Conservation (phyloP, 306 rosid genomes). For the Fagus sylvatica region DNA sequence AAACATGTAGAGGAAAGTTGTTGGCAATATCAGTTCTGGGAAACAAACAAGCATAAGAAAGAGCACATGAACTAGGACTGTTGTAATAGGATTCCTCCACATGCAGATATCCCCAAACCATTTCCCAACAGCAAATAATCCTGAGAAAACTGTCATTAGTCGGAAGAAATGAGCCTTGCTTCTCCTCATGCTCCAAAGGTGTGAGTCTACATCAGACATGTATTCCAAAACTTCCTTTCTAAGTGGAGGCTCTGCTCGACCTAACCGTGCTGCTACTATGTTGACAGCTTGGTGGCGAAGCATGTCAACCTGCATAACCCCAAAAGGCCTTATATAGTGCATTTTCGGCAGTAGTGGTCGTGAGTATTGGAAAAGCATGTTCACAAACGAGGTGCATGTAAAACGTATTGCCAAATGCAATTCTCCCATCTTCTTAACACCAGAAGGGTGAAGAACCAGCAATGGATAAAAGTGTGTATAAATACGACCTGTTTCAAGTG, state of each 20-base stretch:
- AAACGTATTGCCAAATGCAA: slow-evolving; percentile 55
- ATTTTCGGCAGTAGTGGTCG: slow-evolving; percentile 52
- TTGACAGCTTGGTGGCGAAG: slow-evolving; percentile 53
- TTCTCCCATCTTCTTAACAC: slow-evolving; percentile 58
- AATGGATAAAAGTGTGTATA: slow-evolving; percentile 55
- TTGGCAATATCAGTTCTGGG: slow-evolving; percentile 52
- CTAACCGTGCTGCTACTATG: slow-evolving; percentile 49
- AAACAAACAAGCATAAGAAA: slow-evolving; percentile 57
- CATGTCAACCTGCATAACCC: slow-evolving; percentile 45
- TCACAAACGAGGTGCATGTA: slow-evolving; percentile 46
- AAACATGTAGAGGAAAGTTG: slow-evolving; percentile 53
- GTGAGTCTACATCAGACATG: slow-evolving; percentile 60
- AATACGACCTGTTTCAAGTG: slow-evolving; percentile 52
- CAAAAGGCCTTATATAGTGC: slow-evolving; percentile 51
- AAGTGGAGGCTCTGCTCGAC: slow-evolving; percentile 55
- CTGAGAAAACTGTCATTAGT: slow-evolving; percentile 49
- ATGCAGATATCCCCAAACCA: slow-evolving; percentile 51
- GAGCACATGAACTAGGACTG: slow-evolving; percentile 49
- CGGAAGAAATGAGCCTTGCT: slow-evolving; percentile 53
- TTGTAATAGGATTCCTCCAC: slow-evolving; percentile 56
- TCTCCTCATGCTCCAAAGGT: slow-evolving; percentile 57
- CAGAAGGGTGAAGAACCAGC: slow-evolving; percentile 46
- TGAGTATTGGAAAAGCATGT: slow-evolving; percentile 48
- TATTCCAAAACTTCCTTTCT: slow-evolving; percentile 53
- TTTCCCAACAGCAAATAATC: slow-evolving; percentile 42